These are phyloP conservation scores for Phytopythium chamaehyphon DNA, from an alignment of 352 stramenopile genomes.

Conservation along the genomic window DNA sequence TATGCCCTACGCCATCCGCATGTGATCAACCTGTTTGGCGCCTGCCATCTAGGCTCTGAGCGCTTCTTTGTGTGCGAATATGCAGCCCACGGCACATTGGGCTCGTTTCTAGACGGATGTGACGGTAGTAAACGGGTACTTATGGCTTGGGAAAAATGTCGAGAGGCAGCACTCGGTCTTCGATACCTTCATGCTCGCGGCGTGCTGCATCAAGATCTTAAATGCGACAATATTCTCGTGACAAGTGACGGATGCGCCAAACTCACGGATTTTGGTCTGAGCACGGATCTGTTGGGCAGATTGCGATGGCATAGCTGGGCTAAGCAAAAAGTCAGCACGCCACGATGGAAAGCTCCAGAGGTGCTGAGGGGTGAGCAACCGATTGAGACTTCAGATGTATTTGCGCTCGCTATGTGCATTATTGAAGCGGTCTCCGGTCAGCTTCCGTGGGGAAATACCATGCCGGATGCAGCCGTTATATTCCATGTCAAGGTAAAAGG, in stretches of 20 bases:
- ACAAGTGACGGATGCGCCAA: constrained; percentile 5
- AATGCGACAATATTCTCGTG: constrained; percentile 10
- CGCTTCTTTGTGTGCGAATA: constrained; percentile 25
- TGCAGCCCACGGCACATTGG: constrained; percentile 12
- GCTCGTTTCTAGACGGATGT: constrained; percentile 9
- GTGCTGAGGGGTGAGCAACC: constrained; percentile 10
- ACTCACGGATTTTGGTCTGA: constrained; percentile 9
- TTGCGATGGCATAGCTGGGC: neutral
- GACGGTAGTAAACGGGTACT: neutral
- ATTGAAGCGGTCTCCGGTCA: constrained; percentile 22
- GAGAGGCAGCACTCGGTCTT: constrained; percentile 3
- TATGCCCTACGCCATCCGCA: constrained; percentile 5
- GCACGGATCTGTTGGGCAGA: neutral
- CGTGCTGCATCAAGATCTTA: constrained; percentile 9
- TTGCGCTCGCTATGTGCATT: constrained; percentile 30
- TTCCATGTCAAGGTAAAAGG: constrained; percentile 21
- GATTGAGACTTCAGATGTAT: constrained; percentile 21
- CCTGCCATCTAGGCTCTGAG: neutral
- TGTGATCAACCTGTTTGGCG: constrained; percentile 7
- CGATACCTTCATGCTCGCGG: constrained; percentile 7
- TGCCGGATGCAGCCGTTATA: constrained; percentile 20
- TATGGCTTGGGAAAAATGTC: constrained; percentile 4
- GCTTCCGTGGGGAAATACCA: constrained; percentile 15
- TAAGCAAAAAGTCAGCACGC: constrained; percentile 7
- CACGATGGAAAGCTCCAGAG: constrained; percentile 28